Percentiles rank a stretch among this genome's conserved stretches.
Conservation (phyloP, 768 basidiomycete species). For the Suillus cothurnatus region DNA sequence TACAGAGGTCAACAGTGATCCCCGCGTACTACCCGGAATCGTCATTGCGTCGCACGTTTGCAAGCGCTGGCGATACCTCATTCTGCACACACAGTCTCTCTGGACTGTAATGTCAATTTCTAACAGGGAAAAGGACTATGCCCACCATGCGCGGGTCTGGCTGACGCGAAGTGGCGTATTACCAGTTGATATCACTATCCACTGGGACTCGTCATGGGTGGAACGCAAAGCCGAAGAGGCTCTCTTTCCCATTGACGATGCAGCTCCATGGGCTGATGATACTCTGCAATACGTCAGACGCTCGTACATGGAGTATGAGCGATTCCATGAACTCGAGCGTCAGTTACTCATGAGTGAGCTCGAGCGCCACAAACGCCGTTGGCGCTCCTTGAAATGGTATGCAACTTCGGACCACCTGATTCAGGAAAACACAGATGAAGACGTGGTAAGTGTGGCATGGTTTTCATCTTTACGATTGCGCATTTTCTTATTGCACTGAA, state of each 20-base stretch:
- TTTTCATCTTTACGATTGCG: background rate
- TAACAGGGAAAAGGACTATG: conserved; percentile 2
- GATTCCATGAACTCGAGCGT: background rate
- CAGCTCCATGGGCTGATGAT: conserved; percentile 6
- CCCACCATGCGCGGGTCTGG: background rate
- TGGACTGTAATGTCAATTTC: conserved; percentile 40
- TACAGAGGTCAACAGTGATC: background rate
- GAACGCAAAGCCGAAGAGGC: conserved; percentile 1
- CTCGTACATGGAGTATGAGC: conserved; percentile 5
- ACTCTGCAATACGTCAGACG: background rate
- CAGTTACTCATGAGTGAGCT: conserved; percentile 5
- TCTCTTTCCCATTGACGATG: conserved; percentile 5
- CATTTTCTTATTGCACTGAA: conserved; percentile 1
- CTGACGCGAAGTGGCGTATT: conserved; percentile 1
- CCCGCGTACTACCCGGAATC: background rate
- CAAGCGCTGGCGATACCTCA: conserved; percentile 54
- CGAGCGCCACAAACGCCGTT: conserved; percentile 5
- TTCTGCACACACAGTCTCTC: conserved; percentile 56
- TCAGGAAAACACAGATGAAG: background rate
- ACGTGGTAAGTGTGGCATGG: background rate
- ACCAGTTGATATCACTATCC: background rate
- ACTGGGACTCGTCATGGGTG: conserved; percentile 1
- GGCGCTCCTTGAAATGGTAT: conserved; percentile 3
- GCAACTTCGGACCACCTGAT: background rate
- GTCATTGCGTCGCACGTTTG: conserved; percentile 59